These are phyloP conservation scores for Pestalotiopsis sp. DNA, from an alignment of 2,329 filamentous ascomycete species.

Conservation along the genomic window DNA sequence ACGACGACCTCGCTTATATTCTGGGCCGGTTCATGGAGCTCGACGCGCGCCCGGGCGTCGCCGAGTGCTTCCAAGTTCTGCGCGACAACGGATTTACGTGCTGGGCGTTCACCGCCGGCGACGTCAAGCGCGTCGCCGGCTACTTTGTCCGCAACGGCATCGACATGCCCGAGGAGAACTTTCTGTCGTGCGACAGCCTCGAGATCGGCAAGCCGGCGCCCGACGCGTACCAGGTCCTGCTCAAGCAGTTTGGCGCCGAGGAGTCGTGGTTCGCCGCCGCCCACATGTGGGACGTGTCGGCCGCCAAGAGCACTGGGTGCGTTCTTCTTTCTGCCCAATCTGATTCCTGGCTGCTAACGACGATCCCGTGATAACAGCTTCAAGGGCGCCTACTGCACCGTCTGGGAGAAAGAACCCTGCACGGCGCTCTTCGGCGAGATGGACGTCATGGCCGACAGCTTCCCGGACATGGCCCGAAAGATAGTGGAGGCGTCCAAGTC, in stretches of 20 bases:
- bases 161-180: conserved; percentile 51
- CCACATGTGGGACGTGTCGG: conserved; percentile 62
- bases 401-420: conserved; percentile 54
- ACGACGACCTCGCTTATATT: conserved; percentile 43
- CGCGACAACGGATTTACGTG: conserved; percentile 50
- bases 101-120: conserved; percentile 57
- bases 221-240: conserved; percentile 45
- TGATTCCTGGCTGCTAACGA: not conserved
- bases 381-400: conserved; percentile 54
- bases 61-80: conserved; percentile 44
- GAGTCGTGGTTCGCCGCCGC: conserved; percentile 60
- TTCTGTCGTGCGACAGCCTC: conserved; percentile 52
- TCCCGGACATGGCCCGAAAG: conserved; percentile 50
- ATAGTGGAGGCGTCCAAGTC: conserved; percentile 26
- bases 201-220: conserved; percentile 53
- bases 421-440: conserved; percentile 52
- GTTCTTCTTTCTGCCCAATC: conserved; percentile 1
- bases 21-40: conserved; percentile 40
- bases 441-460: conserved; percentile 44
- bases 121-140: conserved; percentile 48
- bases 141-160: conserved; percentile 54
- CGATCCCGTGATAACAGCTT: conserved; percentile 32
- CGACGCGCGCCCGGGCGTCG: conserved; percentile 39
- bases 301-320: conserved; percentile 49
- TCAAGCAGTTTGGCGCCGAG: conserved; percentile 40